Percentiles rank a stretch among this genome's conserved stretches.
Conservation (phyloP, 768 basidiomycete genomes). For the Boletus rubroflammeus region DNA sequence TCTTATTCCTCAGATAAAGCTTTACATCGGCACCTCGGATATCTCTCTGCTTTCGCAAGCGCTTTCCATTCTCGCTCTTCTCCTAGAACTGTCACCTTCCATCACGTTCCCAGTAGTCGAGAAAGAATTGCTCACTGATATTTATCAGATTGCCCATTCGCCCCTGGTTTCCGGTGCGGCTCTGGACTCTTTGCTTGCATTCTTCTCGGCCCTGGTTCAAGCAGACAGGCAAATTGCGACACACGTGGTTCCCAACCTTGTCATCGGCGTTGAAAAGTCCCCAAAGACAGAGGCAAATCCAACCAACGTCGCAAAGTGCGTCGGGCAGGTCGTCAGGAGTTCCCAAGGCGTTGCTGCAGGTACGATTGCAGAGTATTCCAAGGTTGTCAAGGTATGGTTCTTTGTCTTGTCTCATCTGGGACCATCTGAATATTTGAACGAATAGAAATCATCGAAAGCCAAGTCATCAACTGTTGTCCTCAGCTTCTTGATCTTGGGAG, state of each 20-base stretch:
- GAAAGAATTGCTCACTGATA: conserved; percentile 57
- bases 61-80: conserved; percentile 58
- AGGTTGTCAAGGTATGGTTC: conserved; percentile 62
- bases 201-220: conserved; percentile 78
- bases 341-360: conserved; percentile 72
- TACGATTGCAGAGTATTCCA: conserved; percentile 81
- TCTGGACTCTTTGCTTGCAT: conserved; percentile 76
- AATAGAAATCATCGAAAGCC: conserved; percentile 54
- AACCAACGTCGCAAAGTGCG: conserved; percentile 77
- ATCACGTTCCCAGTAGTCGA: conserved; percentile 76
- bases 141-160: conserved; percentile 73
- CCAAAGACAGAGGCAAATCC: conserved; percentile 52
- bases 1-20: conserved; percentile 70
- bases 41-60: conserved; percentile 76
- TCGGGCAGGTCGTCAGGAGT: conserved; percentile 78
- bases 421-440: background rate
- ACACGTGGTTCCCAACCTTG: conserved; percentile 75
- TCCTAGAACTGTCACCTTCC: conserved; percentile 63
- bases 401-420: background rate
- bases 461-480: conserved; percentile 70
- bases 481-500: conserved; percentile 85
- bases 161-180: conserved; percentile 73
- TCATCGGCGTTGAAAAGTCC: conserved; percentile 61
- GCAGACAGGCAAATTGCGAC: conserved; percentile 83
- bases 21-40: conserved; percentile 72